These are phyloP conservation scores for Staphylotrichum longicolle DNA, from an alignment of 495 filamentous ascomycete genomes.

Conservation along the genomic window DNA sequence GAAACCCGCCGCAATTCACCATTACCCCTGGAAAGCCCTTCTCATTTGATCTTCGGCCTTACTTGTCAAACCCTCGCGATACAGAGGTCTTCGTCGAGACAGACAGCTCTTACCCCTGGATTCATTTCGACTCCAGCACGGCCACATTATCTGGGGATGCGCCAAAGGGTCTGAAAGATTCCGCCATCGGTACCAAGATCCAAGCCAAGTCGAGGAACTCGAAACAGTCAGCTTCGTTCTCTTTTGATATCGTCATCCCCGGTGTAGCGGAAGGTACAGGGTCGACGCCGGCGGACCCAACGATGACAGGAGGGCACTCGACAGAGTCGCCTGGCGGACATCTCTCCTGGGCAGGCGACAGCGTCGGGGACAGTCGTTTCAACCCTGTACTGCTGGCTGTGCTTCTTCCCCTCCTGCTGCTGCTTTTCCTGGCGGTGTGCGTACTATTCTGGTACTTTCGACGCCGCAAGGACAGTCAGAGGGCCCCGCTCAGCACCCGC, in stretches of 20 bases:
- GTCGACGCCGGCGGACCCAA: constrained; percentile 1
- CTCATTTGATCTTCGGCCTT: constrained; percentile 58
- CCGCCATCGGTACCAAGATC: constrained; percentile 49
- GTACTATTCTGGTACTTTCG: constrained; percentile 30
- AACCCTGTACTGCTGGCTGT: constrained; percentile 25
- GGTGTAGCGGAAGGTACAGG: constrained; percentile 19
- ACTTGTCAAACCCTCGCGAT: constrained; percentile 51
- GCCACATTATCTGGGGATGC: constrained; percentile 61
- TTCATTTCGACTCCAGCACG: constrained; percentile 59
- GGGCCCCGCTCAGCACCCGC: constrained; percentile 22
- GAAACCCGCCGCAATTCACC: constrained; percentile 44
- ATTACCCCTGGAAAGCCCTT: constrained; percentile 64
- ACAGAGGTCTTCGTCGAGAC: constrained; percentile 55
- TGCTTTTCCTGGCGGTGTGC: constrained; percentile 18
- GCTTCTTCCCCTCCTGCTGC: constrained; percentile 23
- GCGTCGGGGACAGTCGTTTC: constrained; percentile 2
- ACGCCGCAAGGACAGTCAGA: constrained; percentile 18
- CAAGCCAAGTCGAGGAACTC: constrained; percentile 49
- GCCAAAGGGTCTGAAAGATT: constrained; percentile 41
- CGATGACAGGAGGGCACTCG: neutral
- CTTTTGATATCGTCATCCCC: constrained; percentile 52
- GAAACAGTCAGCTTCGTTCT: constrained; percentile 42
- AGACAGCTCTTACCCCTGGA: constrained; percentile 59
- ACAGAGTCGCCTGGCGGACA: constrained; percentile 2
- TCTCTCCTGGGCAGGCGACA: constrained; percentile 3